phyloP scores from a whole-genome alignment of 768 basidiomycete genomes.

The Leccinum disarticulatum region DNA sequence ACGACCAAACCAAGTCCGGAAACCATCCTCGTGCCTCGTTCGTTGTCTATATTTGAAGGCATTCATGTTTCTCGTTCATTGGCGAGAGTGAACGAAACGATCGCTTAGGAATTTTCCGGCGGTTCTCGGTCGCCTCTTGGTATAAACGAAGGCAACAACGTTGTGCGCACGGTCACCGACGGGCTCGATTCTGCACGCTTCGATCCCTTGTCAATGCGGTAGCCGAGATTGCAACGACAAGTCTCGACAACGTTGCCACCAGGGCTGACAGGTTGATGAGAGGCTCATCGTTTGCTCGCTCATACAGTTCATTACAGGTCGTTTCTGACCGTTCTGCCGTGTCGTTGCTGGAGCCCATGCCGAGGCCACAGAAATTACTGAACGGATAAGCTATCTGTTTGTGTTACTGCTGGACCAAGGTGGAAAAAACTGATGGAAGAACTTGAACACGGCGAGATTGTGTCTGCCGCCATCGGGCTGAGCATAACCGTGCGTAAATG shows the following conservation, averaged over 20 bases:
- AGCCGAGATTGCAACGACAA: slow-evolving; percentile 67
- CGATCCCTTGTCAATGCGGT: slow-evolving; percentile 85
- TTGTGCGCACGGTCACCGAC: slow-evolving; percentile 79
- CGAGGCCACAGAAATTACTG: slow-evolving; percentile 72
- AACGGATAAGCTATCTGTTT: slow-evolving; percentile 81
- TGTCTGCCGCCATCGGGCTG: slow-evolving; percentile 55
- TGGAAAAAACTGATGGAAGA: slow-evolving; percentile 23
- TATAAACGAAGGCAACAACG: slow-evolving; percentile 69
- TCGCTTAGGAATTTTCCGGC: slow-evolving; percentile 72
- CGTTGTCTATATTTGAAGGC: slow-evolving; percentile 79
- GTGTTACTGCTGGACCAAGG: slow-evolving; percentile 26
- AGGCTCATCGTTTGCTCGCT: not conserved
- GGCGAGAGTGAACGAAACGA: slow-evolving; percentile 61
- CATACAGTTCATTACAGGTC: slow-evolving; percentile 42
- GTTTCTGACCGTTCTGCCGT: slow-evolving; percentile 72
- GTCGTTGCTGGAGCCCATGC: slow-evolving; percentile 69
- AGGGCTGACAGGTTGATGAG: slow-evolving; percentile 71
- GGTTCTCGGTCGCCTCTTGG: slow-evolving; percentile 63
- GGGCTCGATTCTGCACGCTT: slow-evolving; percentile 56
- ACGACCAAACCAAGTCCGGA: slow-evolving; percentile 63
- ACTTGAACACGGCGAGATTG: slow-evolving; percentile 30
- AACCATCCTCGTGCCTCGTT: slow-evolving; percentile 82
- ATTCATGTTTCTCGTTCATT: slow-evolving; percentile 84
- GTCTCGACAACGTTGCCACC: slow-evolving; percentile 66
- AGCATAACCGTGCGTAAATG: slow-evolving; percentile 53